These are phyloP conservation scores for Tylopilus rubrobrunneus DNA, from an alignment of 768 basidiomycete genomes.

Conservation along the genomic window DNA sequence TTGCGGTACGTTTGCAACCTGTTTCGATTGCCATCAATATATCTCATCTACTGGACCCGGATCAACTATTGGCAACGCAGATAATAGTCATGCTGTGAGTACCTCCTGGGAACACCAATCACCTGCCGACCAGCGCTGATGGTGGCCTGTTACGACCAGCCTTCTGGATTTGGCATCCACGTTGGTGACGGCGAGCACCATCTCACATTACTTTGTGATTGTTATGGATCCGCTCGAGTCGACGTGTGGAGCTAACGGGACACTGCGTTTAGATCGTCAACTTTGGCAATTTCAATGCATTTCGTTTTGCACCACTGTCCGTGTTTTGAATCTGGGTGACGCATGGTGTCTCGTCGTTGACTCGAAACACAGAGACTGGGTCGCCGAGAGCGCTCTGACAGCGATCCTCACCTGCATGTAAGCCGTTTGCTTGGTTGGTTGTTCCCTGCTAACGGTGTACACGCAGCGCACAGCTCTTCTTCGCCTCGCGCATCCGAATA, in stretches of 20 bases:
- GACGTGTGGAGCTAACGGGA: neutral
- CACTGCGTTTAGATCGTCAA: neutral
- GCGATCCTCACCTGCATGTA: slow-evolving; percentile 2
- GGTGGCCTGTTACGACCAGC: neutral
- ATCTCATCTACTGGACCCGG: neutral
- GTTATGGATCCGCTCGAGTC: neutral
- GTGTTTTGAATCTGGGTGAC: neutral
- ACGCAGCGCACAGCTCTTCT: slow-evolving; percentile 2
- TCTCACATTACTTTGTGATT: slow-evolving; percentile 4
- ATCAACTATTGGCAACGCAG: neutral
- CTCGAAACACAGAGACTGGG: neutral
- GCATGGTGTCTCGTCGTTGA: neutral
- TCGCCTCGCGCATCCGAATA: slow-evolving; percentile 3
- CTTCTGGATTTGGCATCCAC: slow-evolving; percentile 2
- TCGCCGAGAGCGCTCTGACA: neutral
- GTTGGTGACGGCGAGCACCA: neutral
- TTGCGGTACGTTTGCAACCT: neutral
- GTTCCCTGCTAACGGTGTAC: no score
- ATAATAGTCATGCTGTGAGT: slow-evolving; percentile 2
- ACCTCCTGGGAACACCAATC: no score
- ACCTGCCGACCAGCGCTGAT: neutral
- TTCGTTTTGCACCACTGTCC: neutral
- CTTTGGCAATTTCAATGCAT: neutral
- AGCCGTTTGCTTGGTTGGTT: neutral
- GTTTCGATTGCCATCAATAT: neutral